Base-by-base conservation (phyloP, 306 rosid genomes). In the Citrullus colocynthis region DNA sequence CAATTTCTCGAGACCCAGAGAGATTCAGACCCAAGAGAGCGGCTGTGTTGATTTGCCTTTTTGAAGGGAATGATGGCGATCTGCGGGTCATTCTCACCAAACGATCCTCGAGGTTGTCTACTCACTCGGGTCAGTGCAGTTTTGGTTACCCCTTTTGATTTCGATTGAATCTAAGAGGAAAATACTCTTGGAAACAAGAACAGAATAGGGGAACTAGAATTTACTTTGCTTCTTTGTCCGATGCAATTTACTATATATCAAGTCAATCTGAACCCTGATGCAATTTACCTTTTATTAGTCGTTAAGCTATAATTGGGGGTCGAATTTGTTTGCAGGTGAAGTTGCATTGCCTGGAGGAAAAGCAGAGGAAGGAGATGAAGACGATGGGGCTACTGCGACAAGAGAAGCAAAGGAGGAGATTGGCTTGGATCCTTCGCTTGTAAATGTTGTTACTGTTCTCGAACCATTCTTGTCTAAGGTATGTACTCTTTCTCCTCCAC, bases 381-480 rank as follows among this genome's bases (percentile, higher is more conserved):
- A 90, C 83, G 98, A 95, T 61, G 93, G 80, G 41, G 97, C 89
- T 51, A 92, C 98, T 14, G 98, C 98, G 6, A 89, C 86, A 52
- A 90, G 98, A 78, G 98, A 95, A 83, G 98, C 98, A 18, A 54
- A 74, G 24, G 98, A 95, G 86, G 98, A 95, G 80, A 95, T 95
- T 84, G 97, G 97, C 56, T 81, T 95, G 88, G 96, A 89, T 82
- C 98, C 98, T 13, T 78, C 85, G 36, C 96, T 88, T 55, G 97
- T 95, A 13, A 77, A 90, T 78, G 87, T 92, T 71, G 97, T 92
- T 12, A 86, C 97, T 45, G 85, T 85, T 79, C 98, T 95, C 79
- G 96, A 95, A 77, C 98, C 97, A 28, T 95, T 95, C 74, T 86
- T 95, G 83, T 92, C 97, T 4, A 95, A 95, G 98, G 98, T 95